These are phyloP conservation scores for Sordariomycetes sp. DNA, from an alignment of 2,329 filamentous ascomycete species.

Conservation along the genomic window DNA sequence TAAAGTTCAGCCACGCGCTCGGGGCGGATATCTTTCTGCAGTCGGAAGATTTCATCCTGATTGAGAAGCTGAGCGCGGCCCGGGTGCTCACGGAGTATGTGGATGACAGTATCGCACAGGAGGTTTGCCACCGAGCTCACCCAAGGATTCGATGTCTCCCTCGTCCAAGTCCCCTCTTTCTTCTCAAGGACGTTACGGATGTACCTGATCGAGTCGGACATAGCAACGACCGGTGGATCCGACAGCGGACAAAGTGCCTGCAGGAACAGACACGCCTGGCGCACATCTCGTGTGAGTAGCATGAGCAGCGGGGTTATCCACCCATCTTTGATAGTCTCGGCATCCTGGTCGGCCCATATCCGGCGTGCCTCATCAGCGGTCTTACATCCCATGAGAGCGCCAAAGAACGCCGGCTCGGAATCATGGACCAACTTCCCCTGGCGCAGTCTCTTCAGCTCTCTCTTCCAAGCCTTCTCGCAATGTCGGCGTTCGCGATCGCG, in stretches of 20 bases:
- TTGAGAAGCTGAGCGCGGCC: conserved; percentile 18
- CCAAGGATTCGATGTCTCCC: too few species aligned
- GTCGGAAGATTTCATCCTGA: conserved; percentile 15
- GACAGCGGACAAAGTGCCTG: conserved; percentile 5
- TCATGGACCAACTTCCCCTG: not conserved
- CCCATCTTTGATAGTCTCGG: not conserved
- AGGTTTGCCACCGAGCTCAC: conserved; percentile 7
- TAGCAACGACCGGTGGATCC: not conserved
- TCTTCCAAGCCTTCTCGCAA: not conserved
- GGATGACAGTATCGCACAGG: conserved; percentile 14
- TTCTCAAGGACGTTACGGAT: not conserved
- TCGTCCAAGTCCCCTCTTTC: too few species aligned
- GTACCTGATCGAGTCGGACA: not conserved
- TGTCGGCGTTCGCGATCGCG: not conserved
- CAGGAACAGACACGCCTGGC: conserved; percentile 7
- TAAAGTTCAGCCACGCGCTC: conserved; percentile 24
- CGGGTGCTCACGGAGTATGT: conserved; percentile 2
- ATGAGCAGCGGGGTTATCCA: not conserved
- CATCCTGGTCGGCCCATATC: conserved; percentile 1
- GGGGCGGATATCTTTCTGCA: conserved; percentile 11
- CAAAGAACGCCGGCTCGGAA: not conserved
- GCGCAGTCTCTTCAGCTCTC: not conserved
- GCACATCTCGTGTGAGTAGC: not conserved
- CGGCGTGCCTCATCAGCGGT: not conserved
- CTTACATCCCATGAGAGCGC: not conserved